Base-by-base conservation (phyloP, 805 yeast genomes). In the Lachancea sp. region DNA sequence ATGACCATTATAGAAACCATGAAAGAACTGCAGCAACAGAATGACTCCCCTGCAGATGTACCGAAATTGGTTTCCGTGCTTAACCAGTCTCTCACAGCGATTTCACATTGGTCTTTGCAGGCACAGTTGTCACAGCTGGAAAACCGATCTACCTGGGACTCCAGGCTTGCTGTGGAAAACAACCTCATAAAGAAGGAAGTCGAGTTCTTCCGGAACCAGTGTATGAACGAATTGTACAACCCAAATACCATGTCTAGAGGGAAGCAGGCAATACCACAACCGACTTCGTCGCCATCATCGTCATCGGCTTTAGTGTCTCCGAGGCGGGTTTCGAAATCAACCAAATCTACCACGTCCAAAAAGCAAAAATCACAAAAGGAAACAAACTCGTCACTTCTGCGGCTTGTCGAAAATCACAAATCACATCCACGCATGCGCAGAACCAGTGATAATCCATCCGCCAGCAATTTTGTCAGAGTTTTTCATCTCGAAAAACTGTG, bases 371-470 rank as follows among this genome's bases (percentile, higher is more conserved):
- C 34, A 20, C 33, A 29, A 15, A n/a, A 9, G 21, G 20, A 28
- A 15, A 20, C 28, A 30, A 29, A 22, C 29, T 31, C 43, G 18
- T 28, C 36, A 11, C 32, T 38, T 9, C 36, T 49, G 24, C 45
- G 44, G 33, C 41, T 54, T 16, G 61, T 56, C 3, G 63, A 58
- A 35, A 51, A 50, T 36, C 51, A 48, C 34, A 55, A 53, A 37
- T 56, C 58, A n/a, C 61, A 58, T 42, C 60, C 63, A 24, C 49
- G 63, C 37, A 50, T 53, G 59, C 51, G 56, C 33, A 42, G 61
- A 23, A 53, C 45, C 9, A 49, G 60, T 29, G 59, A 56, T 29
- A 51, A 55, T 36, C 58, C 60, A 8, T 45, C 54, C 21, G 51
- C 52, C 26, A 55, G 51, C 37, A 58, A 55, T 30, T 52, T 49